These are phyloP conservation scores for Amanita pallidorosea DNA, from an alignment of 768 basidiomycete genomes.

Conservation along the genomic window DNA sequence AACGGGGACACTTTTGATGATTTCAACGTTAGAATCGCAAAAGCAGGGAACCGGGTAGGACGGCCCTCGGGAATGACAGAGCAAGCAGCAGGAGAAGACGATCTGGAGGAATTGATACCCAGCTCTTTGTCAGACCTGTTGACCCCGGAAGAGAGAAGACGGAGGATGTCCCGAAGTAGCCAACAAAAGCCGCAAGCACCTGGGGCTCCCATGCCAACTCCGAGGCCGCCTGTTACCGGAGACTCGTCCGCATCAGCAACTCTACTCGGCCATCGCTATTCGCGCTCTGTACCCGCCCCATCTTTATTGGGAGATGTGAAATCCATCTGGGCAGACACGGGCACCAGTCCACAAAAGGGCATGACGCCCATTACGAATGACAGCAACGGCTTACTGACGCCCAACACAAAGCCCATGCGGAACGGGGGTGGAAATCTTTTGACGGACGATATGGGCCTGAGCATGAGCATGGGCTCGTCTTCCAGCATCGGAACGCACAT, in stretches of 20 bases:
- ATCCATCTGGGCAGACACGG: constrained; percentile 69
- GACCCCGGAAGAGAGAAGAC: constrained; percentile 76
- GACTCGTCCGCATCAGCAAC: constrained; percentile 6
- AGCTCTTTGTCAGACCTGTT: constrained; percentile 81
- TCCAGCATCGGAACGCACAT: constrained; percentile 8
- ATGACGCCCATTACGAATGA: constrained; percentile 23
- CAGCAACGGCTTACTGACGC: constrained; percentile 45
- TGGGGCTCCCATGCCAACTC: constrained; percentile 4
- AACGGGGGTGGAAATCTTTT: constrained; percentile 9
- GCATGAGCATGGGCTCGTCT: constrained; percentile 23
- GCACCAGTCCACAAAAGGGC: constrained; percentile 7
- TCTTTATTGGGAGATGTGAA: constrained; percentile 66
- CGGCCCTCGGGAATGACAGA: constrained; percentile 18
- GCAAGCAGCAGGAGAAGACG: constrained; percentile 56
- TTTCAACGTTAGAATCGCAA: constrained; percentile 2
- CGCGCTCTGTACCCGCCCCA: constrained; percentile 72
- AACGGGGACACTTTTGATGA: constrained; percentile 30
- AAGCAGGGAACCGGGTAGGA: constrained; percentile 10
- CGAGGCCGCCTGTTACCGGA: constrained; percentile 1
- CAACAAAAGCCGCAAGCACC: constrained; percentile 12
- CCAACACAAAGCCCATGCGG: constrained; percentile 22
- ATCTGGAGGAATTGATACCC: constrained; percentile 84
- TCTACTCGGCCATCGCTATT: constrained; percentile 49
- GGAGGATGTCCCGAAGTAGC: constrained; percentile 71
- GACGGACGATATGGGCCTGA: constrained; percentile 21